phyloP scores from a whole-genome alignment of 495 filamentous ascomycete genomes.

The Sordaria brevicollis region DNA sequence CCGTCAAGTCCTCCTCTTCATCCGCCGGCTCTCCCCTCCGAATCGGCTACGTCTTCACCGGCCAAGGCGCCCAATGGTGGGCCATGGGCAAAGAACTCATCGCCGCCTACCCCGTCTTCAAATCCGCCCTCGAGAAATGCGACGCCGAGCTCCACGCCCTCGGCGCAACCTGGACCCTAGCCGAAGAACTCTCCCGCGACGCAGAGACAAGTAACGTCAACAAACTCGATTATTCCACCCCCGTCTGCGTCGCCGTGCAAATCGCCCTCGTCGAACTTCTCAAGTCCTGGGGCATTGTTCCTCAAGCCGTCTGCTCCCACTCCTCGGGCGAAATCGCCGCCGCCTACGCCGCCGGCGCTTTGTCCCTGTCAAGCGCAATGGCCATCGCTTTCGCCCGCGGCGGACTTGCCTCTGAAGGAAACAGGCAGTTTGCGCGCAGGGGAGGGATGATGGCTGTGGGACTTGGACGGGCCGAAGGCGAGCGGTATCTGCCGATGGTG shows the following conservation, averaged over 20 bases:
- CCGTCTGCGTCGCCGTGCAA: slow-evolving; percentile 39
- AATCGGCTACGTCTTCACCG: slow-evolving; percentile 29
- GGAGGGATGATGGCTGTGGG: slow-evolving; percentile 38
- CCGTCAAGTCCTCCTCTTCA: background rate
- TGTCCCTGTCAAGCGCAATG: slow-evolving; percentile 35
- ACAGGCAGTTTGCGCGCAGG: slow-evolving; percentile 14
- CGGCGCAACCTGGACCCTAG: slow-evolving; percentile 14
- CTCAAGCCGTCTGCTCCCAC: slow-evolving; percentile 42
- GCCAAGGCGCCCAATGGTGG: slow-evolving; percentile 44
- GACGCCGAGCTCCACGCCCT: slow-evolving; percentile 23
- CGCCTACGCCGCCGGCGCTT: slow-evolving; percentile 34
- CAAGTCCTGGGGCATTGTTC: slow-evolving; percentile 41
- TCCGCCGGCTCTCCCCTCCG: background rate
- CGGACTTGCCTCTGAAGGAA: slow-evolving; percentile 8
- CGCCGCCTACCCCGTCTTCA: slow-evolving; percentile 20
- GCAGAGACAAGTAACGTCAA: slow-evolving; percentile 13
- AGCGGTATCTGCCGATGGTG: slow-evolving; percentile 16
- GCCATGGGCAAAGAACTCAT: slow-evolving; percentile 44
- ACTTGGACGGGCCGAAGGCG: slow-evolving; percentile 13
- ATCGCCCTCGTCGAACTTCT: slow-evolving; percentile 46
- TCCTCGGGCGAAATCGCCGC: slow-evolving; percentile 57
- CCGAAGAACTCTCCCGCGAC: slow-evolving; percentile 20
- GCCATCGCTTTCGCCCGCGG: slow-evolving; percentile 33
- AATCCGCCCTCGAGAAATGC: slow-evolving; percentile 16
- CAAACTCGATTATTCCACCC: slow-evolving; percentile 26